These are phyloP conservation scores for Pascua guehoae DNA, from an alignment of 1,284 basidiomycete species.

Conservation along the genomic window DNA sequence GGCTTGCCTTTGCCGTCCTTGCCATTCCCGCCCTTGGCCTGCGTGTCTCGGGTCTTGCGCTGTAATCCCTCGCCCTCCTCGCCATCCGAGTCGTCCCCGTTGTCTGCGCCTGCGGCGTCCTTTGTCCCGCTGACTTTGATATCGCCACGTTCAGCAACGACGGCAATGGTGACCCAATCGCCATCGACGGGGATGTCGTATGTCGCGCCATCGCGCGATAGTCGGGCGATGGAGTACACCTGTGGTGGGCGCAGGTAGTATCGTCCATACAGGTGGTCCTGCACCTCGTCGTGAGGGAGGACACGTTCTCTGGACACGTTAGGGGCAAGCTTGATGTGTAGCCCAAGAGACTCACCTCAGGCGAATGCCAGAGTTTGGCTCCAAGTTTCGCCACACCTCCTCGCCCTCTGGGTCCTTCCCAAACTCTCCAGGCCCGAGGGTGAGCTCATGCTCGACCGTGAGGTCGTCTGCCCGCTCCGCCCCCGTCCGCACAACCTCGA, in stretches of 20 bases:
- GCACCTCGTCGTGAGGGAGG: constrained; percentile 70
- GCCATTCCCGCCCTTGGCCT: constrained; percentile 5
- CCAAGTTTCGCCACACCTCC: constrained; percentile 19
- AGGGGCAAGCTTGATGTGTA: not conserved
- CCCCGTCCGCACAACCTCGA: constrained; percentile 12
- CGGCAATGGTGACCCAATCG: constrained; percentile 87
- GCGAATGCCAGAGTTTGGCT: constrained; percentile 54
- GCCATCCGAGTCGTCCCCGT: constrained; percentile 19
- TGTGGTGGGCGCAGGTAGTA: constrained; percentile 82
- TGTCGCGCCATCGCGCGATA: constrained; percentile 69
- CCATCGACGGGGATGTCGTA: constrained; percentile 87
- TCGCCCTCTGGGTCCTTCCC: constrained; percentile 43
- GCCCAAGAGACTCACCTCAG: constrained; percentile 60
- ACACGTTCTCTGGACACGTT: constrained; percentile 59
- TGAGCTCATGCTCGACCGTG: constrained; percentile 67
- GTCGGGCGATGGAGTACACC: constrained; percentile 78
- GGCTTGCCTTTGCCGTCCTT: constrained; percentile 1
- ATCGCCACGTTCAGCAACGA: constrained; percentile 80
- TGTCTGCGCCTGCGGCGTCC: constrained; percentile 13
- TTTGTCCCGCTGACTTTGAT: constrained; percentile 45
- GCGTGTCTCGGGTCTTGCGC: constrained; percentile 1
- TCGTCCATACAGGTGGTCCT: constrained; percentile 76
- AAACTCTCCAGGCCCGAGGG: constrained; percentile 68
- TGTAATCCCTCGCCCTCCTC: constrained; percentile 9
- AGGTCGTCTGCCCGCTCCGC: constrained; percentile 59